phyloP scores from a whole-genome alignment of 331 rosid genomes.

The Arachis monticola region DNA sequence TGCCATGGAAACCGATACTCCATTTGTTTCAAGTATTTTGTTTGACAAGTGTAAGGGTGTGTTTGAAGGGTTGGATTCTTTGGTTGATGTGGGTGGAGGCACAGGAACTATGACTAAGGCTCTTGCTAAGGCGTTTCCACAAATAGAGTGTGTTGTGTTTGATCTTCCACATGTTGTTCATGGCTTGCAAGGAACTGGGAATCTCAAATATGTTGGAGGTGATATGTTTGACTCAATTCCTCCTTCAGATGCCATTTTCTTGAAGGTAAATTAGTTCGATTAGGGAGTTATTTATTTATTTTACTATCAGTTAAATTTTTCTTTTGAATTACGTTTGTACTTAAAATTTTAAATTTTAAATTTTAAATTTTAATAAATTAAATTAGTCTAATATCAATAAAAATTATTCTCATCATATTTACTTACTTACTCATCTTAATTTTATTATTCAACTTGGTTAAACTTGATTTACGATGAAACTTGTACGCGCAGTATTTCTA shows the following conservation, averaged over 20 bases:
- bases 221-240: constrained; percentile 56
- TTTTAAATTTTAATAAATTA: too few species aligned
- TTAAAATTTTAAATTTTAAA: too few species aligned
- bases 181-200: constrained; percentile 21
- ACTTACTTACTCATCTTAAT: too few species aligned
- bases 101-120: constrained; percentile 45
- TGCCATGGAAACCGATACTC: constrained; percentile 43
- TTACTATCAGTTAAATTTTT: too few species aligned
- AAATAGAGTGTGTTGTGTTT: constrained; percentile 41
- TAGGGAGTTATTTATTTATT: too few species aligned
- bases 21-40: constrained; percentile 17
- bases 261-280: constrained; percentile 31
- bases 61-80: constrained; percentile 39
- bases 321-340: too few species aligned
- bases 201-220: constrained; percentile 44
- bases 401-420: too few species aligned
- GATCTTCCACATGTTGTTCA: constrained; percentile 53
- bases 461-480: too few species aligned
- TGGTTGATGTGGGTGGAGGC: constrained; percentile 56
- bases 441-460: too few species aligned
- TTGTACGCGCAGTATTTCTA: too few species aligned
- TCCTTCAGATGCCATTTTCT: constrained; percentile 34
- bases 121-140: constrained; percentile 41
- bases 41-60: constrained; percentile 38
- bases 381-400: too few species aligned